These are phyloP conservation scores for Aquilaria yunnanensis DNA, from an alignment of 345 rosid genomes.

Conservation along the genomic window DNA sequence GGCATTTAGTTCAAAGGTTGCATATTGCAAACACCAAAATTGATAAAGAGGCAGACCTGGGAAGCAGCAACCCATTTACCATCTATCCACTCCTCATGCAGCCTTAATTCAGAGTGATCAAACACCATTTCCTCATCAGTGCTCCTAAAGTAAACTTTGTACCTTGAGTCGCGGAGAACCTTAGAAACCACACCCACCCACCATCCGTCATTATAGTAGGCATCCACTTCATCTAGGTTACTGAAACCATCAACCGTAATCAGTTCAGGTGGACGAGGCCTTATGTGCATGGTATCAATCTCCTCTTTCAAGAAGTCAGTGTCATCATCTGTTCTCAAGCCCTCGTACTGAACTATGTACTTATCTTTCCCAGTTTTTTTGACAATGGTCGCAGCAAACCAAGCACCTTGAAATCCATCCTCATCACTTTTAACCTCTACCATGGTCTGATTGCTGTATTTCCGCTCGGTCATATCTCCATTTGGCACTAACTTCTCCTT, in stretches of 20 bases:
- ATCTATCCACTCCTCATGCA: slow-evolving; percentile 71
- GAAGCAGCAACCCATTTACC: slow-evolving; percentile 59
- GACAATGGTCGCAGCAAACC: slow-evolving; percentile 64
- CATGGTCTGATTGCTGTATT: slow-evolving; percentile 21
- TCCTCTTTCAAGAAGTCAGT: slow-evolving; percentile 63
- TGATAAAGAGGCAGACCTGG: slow-evolving; percentile 24
- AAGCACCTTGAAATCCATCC: slow-evolving; percentile 82
- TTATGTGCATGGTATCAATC: slow-evolving; percentile 36
- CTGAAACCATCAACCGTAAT: slow-evolving; percentile 32
- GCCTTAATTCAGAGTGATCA: slow-evolving; percentile 54
- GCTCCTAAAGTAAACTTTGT: slow-evolving; percentile 42
- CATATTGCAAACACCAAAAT: no score
- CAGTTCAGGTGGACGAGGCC: slow-evolving; percentile 61
- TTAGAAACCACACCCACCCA: slow-evolving; percentile 67
- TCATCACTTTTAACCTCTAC: slow-evolving; percentile 81
- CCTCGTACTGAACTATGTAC: slow-evolving; percentile 55
- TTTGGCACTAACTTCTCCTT: slow-evolving; percentile 6
- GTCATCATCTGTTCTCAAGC: slow-evolving; percentile 63
- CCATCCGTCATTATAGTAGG: slow-evolving; percentile 80
- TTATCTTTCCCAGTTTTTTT: slow-evolving; percentile 35
- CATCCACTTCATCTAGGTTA: slow-evolving; percentile 68
- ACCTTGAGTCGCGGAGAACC: slow-evolving; percentile 42
- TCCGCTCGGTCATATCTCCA: slow-evolving; percentile 6
- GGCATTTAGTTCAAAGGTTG: no score
- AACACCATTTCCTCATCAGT: slow-evolving; percentile 47